phyloP scores from a whole-genome alignment of 2,329 filamentous ascomycete species.

The Ophiostoma ips region DNA sequence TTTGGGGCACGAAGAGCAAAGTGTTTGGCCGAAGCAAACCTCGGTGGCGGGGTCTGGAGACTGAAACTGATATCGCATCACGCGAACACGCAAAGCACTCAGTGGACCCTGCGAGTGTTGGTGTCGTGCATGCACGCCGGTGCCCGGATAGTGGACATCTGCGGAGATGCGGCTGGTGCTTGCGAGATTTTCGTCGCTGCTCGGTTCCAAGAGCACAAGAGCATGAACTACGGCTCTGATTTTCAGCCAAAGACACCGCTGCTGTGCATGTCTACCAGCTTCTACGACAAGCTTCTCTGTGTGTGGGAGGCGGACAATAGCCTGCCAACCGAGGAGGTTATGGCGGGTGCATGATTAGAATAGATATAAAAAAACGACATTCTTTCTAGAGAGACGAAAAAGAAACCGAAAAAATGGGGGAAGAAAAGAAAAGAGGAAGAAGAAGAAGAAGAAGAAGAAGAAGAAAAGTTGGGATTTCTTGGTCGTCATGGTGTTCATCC shows the following conservation, averaged over 20 bases:
- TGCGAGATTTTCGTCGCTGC: slow-evolving; percentile 54
- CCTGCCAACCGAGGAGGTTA: not conserved
- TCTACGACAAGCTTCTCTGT: slow-evolving; percentile 60
- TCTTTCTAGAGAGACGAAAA: not conserved
- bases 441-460: not conserved
- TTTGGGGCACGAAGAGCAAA: slow-evolving; percentile 30
- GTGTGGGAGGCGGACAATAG: slow-evolving; percentile 37
- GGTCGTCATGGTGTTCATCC: too few species aligned
- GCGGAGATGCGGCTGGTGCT: slow-evolving; percentile 21
- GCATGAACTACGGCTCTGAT: slow-evolving; percentile 91
- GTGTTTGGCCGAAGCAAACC: slow-evolving; percentile 47
- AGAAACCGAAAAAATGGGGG: not conserved
- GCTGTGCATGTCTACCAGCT: slow-evolving; percentile 56
- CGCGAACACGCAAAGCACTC: slow-evolving; percentile 14
- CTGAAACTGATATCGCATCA: slow-evolving; percentile 43
- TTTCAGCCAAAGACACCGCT: slow-evolving; percentile 33
- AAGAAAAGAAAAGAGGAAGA: not conserved
- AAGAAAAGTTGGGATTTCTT: too few species aligned
- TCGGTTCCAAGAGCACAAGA: slow-evolving; percentile 71
- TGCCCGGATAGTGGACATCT: slow-evolving; percentile 45
- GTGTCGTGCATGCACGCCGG: slow-evolving; percentile 94
- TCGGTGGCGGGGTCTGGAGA: slow-evolving; percentile 80
- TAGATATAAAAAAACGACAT: not conserved
- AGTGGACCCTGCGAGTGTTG: slow-evolving; percentile 37
- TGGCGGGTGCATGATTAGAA: too few species aligned